Conservation (phyloP, 2,329 filamentous ascomycete species). For the Alternaria sp. region DNA sequence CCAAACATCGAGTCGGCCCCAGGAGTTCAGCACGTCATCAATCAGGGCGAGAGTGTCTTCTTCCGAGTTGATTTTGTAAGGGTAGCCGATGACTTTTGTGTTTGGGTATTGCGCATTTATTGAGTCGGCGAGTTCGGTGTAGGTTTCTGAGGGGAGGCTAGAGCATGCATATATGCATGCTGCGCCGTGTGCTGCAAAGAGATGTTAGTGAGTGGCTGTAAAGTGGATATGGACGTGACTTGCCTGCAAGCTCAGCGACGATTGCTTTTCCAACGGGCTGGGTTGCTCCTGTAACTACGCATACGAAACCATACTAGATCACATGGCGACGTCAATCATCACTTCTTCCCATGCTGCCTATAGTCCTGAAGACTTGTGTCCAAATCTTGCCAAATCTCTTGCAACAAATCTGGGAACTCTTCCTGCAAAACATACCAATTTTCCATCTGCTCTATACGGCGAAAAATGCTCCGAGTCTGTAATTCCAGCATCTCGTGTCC, state of each 20-base stretch:
- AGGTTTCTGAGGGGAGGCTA: constrained; percentile 53
- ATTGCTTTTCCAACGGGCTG: constrained; percentile 69
- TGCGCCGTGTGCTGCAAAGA: constrained; percentile 64
- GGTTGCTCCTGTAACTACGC: constrained; percentile 69
- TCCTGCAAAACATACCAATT: constrained; percentile 56
- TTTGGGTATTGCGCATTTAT: constrained; percentile 55
- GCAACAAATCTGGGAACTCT: background rate
- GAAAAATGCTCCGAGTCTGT: constrained; percentile 61
- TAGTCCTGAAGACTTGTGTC: background rate
- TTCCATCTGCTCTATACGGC: constrained; percentile 66
- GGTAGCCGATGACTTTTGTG: constrained; percentile 69
- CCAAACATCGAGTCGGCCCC: constrained; percentile 65
- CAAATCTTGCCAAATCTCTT: background rate
- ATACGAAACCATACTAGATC: constrained; percentile 68
- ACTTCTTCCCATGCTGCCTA: background rate
- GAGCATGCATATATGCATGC: constrained; percentile 70
- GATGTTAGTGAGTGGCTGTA: background rate
- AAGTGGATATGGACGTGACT: constrained; percentile 9
- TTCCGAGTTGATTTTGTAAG: constrained; percentile 66
- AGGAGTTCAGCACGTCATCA: constrained; percentile 69
- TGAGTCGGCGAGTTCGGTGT: constrained; percentile 55
- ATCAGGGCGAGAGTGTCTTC: constrained; percentile 68
- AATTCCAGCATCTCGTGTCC: background rate
- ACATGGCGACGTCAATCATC: background rate
- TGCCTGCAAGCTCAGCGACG: constrained; percentile 66